These are phyloP conservation scores for Acanthamoeba royreba DNA, from an alignment of 208 protist genomes.

Conservation along the genomic window DNA sequence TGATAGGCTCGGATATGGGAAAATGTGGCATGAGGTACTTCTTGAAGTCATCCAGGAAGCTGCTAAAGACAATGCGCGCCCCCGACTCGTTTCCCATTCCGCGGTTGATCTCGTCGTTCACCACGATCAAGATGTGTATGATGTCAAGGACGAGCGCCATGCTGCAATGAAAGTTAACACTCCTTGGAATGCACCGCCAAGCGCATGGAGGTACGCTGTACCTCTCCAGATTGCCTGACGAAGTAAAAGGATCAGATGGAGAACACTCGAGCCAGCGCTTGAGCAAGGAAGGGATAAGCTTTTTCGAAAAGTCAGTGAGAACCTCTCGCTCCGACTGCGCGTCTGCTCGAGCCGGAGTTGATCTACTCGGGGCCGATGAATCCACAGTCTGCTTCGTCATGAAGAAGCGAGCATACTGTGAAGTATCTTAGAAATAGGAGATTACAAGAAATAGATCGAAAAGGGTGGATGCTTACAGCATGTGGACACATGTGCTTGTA, in stretches of 20 bases:
- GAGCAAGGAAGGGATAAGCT: neutral
- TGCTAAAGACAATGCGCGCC: neutral
- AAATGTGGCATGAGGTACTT: constrained; percentile 30
- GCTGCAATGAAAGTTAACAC: neutral
- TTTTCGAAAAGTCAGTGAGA: neutral
- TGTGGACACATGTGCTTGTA: neutral
- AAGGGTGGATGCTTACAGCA: neutral
- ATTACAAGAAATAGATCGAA: neutral
- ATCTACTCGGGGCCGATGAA: no score
- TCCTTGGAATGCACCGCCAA: neutral
- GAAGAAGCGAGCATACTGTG: neutral
- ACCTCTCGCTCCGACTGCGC: neutral
- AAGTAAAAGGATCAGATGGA: neutral
- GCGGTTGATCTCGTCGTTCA: neutral
- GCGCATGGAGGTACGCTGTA: neutral
- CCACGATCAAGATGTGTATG: neutral
- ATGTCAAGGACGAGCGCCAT: constrained; percentile 2
- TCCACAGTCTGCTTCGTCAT: neutral
- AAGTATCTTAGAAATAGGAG: neutral
- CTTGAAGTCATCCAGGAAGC: neutral
- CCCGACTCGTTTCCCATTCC: neutral
- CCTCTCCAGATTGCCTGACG: neutral
- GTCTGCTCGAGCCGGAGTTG: no score
- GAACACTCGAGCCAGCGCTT: constrained; percentile 20
- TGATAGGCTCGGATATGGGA: neutral